Base-by-base conservation (phyloP, 2,329 filamentous ascomycete species). In the Fusarium incarnatum region DNA sequence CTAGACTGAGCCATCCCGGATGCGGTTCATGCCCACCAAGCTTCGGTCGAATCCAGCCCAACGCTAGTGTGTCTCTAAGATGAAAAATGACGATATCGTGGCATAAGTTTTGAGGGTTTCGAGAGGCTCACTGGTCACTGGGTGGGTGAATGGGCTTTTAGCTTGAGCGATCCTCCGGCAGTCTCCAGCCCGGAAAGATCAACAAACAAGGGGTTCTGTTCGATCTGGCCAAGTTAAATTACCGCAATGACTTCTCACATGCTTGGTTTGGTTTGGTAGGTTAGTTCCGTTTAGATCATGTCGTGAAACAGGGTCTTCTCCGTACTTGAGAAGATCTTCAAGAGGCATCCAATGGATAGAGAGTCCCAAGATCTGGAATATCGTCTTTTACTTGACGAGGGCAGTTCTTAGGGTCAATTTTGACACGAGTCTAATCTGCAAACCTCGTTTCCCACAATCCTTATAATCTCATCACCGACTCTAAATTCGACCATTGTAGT, bases 61-160 rank as follows among this genome's bases (percentile, higher is more conserved):
- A 40, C 60, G 63, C 73, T 75, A 75, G 67, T 62, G 53, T 54
- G 54, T 56, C 58, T 68, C 73, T 74, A 72, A 72, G 60, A 63
- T 64, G 60, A 74, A 61, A 49, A 52, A 75, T 75, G 73, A 75
- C 73, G 73, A 64, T 75, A 73, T 75, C 59, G 63, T 71, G 61
- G 70, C 55, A 60, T 49, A 34, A 49, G 22, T 64, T 59, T 62
- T 64, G 61, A 64, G 64, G 44, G 40, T 56, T 47, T 53, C 27
- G 48, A 60, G 57, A 52, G 37, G 49, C 20, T 53, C 34, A 53
- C 49, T 53, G 42, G 56, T 44, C 46, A 65, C 48, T 58, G 58
- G 45, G 63, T 61, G 54, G 37, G 54, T 20, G 60, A 65, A 52
- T 42, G 54, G 63, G 41, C 32, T 56, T 48, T 64, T 45, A 32